Evolutionary conservation across 2,329 filamentous ascomycete species (phyloP).

Genomic region (Fusarium continuum): DNA sequence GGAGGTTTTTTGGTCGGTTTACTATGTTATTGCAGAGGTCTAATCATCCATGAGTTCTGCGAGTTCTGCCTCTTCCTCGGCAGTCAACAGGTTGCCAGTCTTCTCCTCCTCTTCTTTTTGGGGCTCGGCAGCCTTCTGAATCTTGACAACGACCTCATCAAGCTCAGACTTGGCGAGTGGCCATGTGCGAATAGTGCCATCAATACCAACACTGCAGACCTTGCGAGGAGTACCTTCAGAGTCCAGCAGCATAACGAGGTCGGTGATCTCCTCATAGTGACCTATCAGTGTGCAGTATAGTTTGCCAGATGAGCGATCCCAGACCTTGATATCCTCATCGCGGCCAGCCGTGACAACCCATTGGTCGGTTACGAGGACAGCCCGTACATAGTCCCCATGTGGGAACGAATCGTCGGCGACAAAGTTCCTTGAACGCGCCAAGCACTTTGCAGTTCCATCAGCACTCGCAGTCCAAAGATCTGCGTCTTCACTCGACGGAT

Average conservation of each 20-base stretch:
- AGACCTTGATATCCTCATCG: conserved; percentile 91
- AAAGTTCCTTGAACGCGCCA: conserved; percentile 75
- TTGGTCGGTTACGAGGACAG: conserved; percentile 76
- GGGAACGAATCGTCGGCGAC: conserved; percentile 74
- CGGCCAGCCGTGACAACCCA: conserved; percentile 90
- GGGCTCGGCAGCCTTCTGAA: conserved; percentile 58
- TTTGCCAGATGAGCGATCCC: conserved; percentile 79
- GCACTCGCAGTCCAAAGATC: conserved; percentile 94
- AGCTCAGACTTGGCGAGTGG: conserved; percentile 70
- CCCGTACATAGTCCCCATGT: conserved; percentile 91
- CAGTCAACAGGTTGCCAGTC: conserved; percentile 70
- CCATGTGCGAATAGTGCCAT: conserved; percentile 89
- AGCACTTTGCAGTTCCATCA: conserved; percentile 86
- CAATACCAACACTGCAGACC: conserved; percentile 86
- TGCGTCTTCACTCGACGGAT: conserved; percentile 65
- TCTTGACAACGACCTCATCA: conserved; percentile 59
- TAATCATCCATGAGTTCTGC: conserved; percentile 87
- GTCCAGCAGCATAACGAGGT: conserved; percentile 69
- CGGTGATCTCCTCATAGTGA: conserved; percentile 94
- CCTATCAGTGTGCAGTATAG: conserved; percentile 79
- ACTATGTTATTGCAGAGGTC: neutral
- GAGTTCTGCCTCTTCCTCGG: conserved; percentile 91
- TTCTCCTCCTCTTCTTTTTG: conserved; percentile 59
- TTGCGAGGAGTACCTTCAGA: conserved; percentile 50
- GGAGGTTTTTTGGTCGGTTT: neutral